Conservation (phyloP, 2,329 filamentous ascomycete species). For the Fusarium succisae region DNA sequence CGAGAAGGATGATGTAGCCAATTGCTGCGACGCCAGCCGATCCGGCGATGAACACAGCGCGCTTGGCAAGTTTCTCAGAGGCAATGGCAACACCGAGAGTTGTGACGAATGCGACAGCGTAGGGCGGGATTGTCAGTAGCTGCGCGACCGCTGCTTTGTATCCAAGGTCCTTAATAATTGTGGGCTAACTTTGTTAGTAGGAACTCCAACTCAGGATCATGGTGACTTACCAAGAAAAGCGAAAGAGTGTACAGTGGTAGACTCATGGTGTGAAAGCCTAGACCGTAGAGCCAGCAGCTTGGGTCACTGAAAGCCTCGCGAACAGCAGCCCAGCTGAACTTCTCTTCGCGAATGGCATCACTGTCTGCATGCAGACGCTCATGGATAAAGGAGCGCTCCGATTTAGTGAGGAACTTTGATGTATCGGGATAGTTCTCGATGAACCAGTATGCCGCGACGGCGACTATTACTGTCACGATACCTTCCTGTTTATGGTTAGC, state of each 20-base stretch:
- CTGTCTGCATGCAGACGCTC: slow-evolving; percentile 72
- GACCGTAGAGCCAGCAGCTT: slow-evolving; percentile 77
- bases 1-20: slow-evolving; percentile 70
- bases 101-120: slow-evolving; percentile 68
- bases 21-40: slow-evolving; percentile 66
- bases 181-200: slow-evolving; percentile 46
- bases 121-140: slow-evolving; percentile 70
- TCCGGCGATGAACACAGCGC: slow-evolving; percentile 71
- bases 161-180: slow-evolving; percentile 64
- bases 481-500: slow-evolving; percentile 55
- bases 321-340: slow-evolving; percentile 75
- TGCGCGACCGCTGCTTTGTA: slow-evolving; percentile 64
- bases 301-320: slow-evolving; percentile 70
- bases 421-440: slow-evolving; percentile 73
- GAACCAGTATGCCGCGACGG: slow-evolving; percentile 63
- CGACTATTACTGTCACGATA: slow-evolving; percentile 62
- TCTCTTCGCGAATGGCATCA: slow-evolving; percentile 74
- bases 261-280: slow-evolving; percentile 78
- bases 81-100: slow-evolving; percentile 67
- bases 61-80: slow-evolving; percentile 65
- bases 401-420: slow-evolving; percentile 64
- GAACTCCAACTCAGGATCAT: accelerated
- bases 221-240: slow-evolving; percentile 58
- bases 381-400: slow-evolving; percentile 66
- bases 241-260: slow-evolving; percentile 67